phyloP scores from a whole-genome alignment of 768 basidiomycete species.

The Strobilomyces echinocephalus region DNA sequence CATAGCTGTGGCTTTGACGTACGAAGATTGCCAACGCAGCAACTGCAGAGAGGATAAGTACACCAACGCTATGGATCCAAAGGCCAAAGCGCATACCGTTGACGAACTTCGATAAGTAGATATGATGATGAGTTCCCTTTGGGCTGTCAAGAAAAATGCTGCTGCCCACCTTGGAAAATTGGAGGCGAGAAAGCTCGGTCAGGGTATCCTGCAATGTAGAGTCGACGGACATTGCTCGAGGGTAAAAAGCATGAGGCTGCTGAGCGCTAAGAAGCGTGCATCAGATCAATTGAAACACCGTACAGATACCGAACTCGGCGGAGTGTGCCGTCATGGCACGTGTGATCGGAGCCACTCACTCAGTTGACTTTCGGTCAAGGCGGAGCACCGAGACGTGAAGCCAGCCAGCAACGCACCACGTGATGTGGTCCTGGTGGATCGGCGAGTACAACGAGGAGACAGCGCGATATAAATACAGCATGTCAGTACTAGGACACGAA shows the following conservation, averaged over 20 bases:
- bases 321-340: too few species aligned
- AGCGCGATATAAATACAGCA: too few species aligned
- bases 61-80: not conserved
- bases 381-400: too few species aligned
- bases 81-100: slow-evolving; percentile 12
- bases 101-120: slow-evolving; percentile 6
- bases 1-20: not conserved
- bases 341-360: too few species aligned
- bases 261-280: not conserved
- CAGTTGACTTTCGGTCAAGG: too few species aligned
- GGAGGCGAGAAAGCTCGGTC: slow-evolving; percentile 14
- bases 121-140: not conserved
- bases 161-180: slow-evolving; percentile 19
- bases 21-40: slow-evolving; percentile 19
- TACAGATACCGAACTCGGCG: not conserved
- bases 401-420: too few species aligned
- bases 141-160: not conserved
- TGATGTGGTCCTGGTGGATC: too few species aligned
- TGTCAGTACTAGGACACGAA: too few species aligned
- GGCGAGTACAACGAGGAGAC: too few species aligned
- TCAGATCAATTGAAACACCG: not conserved
- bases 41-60: slow-evolving; percentile 4
- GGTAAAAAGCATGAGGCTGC: not conserved
- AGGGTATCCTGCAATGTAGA: not conserved
- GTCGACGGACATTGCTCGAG: slow-evolving; percentile 5